Base-by-base conservation (phyloP, 148 eudicot species). In the Silene uniflora region DNA sequence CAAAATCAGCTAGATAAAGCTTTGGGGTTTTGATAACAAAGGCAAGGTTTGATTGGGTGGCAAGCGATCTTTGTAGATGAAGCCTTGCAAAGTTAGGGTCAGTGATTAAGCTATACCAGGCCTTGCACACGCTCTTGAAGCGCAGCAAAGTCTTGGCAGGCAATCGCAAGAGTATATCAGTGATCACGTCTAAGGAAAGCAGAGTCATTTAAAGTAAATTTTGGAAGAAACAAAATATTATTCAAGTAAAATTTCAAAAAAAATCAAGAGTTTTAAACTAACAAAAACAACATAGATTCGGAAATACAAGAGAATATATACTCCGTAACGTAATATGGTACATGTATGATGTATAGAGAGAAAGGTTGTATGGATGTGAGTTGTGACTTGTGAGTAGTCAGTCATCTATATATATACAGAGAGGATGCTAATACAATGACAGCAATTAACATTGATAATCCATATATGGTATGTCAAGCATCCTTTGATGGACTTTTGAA, bases 41-140 rank as follows among this genome's bases (percentile, higher is more conserved):
- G 46, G 67, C 76, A 61, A 67, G 52, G 47, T 76, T 75, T 6
- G 75, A 71, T 42, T 64, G 39, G 12, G 54, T 62, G 47, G 76
- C 42, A 21, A 64, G 35, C 21, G 75, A 62, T 23, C 27, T 56
- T 16, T 80, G 39, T 6, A 76, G 23, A 66, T 80, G 83, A 60
- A 25, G 73, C 10, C 49, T 56, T 27, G 66, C 25, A 16, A 81
- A 81, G 67, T 76, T 16, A 46, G 27, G 56, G 62, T 19, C 42
- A 27, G 19, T 76, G 29, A 80, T 76, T 10, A 72, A 39, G 10
- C 72, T 17, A 47, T 81, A 72, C 79, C 83, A 76, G 44, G 60
- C 49, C 24, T 66, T 76, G 55, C 73, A 72, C 16, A 76, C 76
- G 35, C 73, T 65, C n/a, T 81, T 81, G 64, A 56, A 72, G 12